Evolutionary conservation across 78 protist genomes (phyloP), one percentile per base, ranked within the genome.

Genomic region (Acrasis kona): DNA sequence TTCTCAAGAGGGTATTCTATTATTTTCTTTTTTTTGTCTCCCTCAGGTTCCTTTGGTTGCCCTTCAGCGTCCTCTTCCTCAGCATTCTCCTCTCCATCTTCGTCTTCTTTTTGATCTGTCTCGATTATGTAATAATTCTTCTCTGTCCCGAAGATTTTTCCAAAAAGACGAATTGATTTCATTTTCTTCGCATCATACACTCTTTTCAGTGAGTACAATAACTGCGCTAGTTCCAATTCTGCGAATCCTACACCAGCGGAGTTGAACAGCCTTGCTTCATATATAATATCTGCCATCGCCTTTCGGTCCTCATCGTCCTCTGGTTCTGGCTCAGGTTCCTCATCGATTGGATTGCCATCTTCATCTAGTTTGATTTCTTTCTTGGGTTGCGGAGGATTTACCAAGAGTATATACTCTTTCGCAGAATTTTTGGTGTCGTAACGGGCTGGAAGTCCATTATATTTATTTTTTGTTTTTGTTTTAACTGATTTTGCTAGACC

Each of bases 71-170:
- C 78, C 6, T 39, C 37, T 10, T 74, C 78, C 7, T 34, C 74
- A 7, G 41, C 65, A 19, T 28, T 58, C 3, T 2, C 78, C 3
- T 74, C 67, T 5, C 5, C 41, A 12, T 7, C 41, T 30, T 74
- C 78, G 5, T 40, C 10, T 39, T 73, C 77, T 30, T 74, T 69
- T 2, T 65, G 19, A 34, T 74, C 40, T 41, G 81, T 6, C 57
- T 82, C 86, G 27, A 29, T 70, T 30, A 82, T 28, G 80, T 75
- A 69, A 57, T 82, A 82, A 42, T 76, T 73, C 0, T 35, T 5
- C 12, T 31, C 19, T n/a, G 3, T 39, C 2, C 80, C 81, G 38
- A 40, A 4, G 3, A 82, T 70, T 32, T 71, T 74, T 27, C 76
- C 77, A 9, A 3, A 81, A 65, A 74, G 72, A 2, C 79, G 50